Evolutionary conservation across 2,329 filamentous ascomycete species (phyloP).

Genomic region (Corynespora cassiicola): DNA sequence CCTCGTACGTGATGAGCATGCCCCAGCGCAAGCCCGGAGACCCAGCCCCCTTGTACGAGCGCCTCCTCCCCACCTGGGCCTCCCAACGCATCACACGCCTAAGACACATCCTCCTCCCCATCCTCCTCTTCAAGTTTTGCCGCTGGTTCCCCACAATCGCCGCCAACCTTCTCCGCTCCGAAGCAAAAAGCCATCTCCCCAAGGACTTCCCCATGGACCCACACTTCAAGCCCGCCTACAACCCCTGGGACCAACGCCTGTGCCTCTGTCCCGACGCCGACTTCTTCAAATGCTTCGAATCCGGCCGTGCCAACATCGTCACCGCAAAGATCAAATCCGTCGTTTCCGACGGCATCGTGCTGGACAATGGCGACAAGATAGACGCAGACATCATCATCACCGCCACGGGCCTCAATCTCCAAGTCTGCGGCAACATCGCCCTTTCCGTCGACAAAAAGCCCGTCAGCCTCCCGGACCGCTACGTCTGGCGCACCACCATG

Average conservation of each 20-base stretch:
- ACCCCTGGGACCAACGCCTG: conserved; percentile 73
- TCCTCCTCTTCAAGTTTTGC: conserved; percentile 59
- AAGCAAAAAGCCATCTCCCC: conserved; percentile 61
- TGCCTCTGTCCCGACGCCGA: conserved; percentile 71
- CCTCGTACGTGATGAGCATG: conserved; percentile 65
- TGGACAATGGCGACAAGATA: conserved; percentile 56
- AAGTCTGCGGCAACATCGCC: conserved; percentile 60
- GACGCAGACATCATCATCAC: conserved; percentile 69
- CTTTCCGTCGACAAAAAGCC: conserved; percentile 59
- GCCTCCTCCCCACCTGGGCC: conserved; percentile 56
- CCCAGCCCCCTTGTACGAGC: conserved; percentile 42
- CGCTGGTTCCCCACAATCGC: conserved; percentile 60
- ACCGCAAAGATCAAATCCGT: conserved; percentile 63
- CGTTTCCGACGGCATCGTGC: conserved; percentile 55
- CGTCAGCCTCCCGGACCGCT: conserved; percentile 57
- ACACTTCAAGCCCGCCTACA: conserved; percentile 56
- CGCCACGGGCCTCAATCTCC: conserved; percentile 67
- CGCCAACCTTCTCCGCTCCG: conserved; percentile 54
- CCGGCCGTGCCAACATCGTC: conserved; percentile 60
- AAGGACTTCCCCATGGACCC: conserved; percentile 47
- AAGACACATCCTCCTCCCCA: conserved; percentile 58
- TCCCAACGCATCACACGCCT: conserved; percentile 57
- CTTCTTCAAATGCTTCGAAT: conserved; percentile 61
- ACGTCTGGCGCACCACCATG: conserved; percentile 68
- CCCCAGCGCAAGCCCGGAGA: conserved; percentile 49